Percentiles rank a stretch among this genome's conserved stretches.
Evolutionary conservation across 768 basidiomycete genomes (phyloP).

Genomic region (Serendipita sp.): DNA sequence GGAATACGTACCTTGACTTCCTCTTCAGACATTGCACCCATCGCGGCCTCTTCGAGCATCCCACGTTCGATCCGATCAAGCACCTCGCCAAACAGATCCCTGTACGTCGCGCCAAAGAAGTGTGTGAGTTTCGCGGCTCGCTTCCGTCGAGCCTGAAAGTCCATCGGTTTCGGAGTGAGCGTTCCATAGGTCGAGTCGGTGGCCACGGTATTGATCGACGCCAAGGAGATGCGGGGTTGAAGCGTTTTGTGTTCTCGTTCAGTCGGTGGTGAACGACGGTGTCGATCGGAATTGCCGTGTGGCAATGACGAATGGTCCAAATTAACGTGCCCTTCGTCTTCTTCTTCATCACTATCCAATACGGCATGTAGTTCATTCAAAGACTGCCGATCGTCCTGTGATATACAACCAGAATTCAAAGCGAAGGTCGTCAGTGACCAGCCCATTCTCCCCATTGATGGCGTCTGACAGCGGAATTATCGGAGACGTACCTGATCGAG

Average conservation of each 20-base stretch:
- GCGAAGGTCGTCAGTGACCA: too few species aligned
- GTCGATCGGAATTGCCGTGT: background rate
- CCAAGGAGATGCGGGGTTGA: background rate
- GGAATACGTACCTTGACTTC: slow-evolving; percentile 44
- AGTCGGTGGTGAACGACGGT: background rate
- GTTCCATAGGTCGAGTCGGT: slow-evolving; percentile 5
- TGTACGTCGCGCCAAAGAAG: slow-evolving; percentile 80
- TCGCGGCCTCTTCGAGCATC: slow-evolving; percentile 49
- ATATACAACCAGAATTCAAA: too few species aligned
- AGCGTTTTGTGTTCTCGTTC: background rate
- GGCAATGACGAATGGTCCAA: background rate
- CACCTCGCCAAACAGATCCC: slow-evolving; percentile 58
- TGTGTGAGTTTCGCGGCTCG: slow-evolving; percentile 70
- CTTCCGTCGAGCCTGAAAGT: slow-evolving; percentile 53
- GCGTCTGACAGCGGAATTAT: background rate
- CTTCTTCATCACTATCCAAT: background rate
- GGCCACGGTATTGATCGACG: slow-evolving; percentile 6
- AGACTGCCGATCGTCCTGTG: slow-evolving; percentile 3
- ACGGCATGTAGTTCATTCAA: slow-evolving; percentile 5
- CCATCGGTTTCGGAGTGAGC: slow-evolving; percentile 1
- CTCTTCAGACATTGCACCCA: slow-evolving; percentile 46
- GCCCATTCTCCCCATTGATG: background rate
- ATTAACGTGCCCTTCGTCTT: background rate
- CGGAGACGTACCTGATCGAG: slow-evolving; percentile 3
- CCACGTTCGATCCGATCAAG: slow-evolving; percentile 66